Evolutionary conservation across 306 rosid species (phyloP).

Genomic region (Cucumis cinereus): DNA sequence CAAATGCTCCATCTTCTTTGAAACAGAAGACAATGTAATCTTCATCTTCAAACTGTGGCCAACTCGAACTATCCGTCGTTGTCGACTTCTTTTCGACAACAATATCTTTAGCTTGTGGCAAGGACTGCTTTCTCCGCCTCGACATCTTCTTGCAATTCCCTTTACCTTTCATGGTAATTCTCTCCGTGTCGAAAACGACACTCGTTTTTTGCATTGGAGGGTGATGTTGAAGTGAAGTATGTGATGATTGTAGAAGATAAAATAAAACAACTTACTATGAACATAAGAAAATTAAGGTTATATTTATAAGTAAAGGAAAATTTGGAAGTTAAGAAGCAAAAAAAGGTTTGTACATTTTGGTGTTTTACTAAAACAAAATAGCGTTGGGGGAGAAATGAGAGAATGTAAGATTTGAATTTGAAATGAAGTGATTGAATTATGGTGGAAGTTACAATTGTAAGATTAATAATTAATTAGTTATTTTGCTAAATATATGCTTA

Average conservation of each 20-base stretch:
- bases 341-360: constrained; percentile 31
- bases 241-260: constrained; percentile 6
- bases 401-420: constrained; percentile 21
- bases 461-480: constrained; percentile 25
- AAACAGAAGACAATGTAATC: constrained; percentile 57
- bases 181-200: constrained; percentile 16
- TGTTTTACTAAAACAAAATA: not conserved
- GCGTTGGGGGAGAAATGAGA: constrained; percentile 5
- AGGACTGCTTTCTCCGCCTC: constrained; percentile 3
- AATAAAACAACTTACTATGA: no score
- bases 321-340: constrained; percentile 32
- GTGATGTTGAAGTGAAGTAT: constrained; percentile 10
- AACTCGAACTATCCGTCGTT: constrained; percentile 16
- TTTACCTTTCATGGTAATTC: not conserved
- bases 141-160: constrained; percentile 2
- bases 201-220: constrained; percentile 17
- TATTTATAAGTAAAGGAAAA: constrained; percentile 19
- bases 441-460: constrained; percentile 21
- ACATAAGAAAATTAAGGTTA: no score
- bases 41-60: constrained; percentile 30
- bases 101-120: constrained; percentile 11
- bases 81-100: not conserved
- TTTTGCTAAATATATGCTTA: constrained; percentile 13
- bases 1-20: constrained; percentile 40
- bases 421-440: not conserved